These are phyloP conservation scores for Rhododendron vialii DNA, from an alignment of 148 eudicot species.

Conservation along the genomic window DNA sequence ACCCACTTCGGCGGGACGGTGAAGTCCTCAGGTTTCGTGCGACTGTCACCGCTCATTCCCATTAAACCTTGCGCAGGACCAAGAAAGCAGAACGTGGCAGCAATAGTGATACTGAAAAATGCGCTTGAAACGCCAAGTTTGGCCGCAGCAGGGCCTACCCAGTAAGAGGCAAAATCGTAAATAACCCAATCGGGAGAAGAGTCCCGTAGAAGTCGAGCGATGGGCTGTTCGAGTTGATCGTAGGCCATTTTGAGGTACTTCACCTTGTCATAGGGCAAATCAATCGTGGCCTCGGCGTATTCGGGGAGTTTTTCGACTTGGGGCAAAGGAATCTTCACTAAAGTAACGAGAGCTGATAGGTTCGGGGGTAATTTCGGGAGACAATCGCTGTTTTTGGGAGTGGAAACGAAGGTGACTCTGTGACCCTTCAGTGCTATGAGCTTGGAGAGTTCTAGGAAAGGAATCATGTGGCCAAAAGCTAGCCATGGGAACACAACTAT, in stretches of 20 bases:
- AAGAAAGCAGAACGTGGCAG: not conserved
- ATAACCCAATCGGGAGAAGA: not conserved
- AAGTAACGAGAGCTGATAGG: too few species aligned
- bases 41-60: not conserved
- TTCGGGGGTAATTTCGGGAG: not conserved
- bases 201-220: not conserved
- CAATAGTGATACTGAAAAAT: not conserved
- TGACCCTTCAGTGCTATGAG: constrained; percentile 26
- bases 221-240: not conserved
- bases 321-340: too few species aligned
- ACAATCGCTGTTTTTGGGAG: constrained; percentile 32
- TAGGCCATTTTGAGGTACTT: constrained; percentile 23
- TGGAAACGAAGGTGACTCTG: constrained; percentile 24
- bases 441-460: constrained; percentile 22
- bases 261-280: constrained; percentile 13
- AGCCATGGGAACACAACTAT: constrained; percentile 27
- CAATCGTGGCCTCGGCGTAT: constrained; percentile 27
- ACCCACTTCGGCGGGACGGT: constrained; percentile 12
- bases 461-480: constrained; percentile 28
- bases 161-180: not conserved
- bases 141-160: not conserved
- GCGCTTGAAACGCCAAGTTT: constrained; percentile 11
- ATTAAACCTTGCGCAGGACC: not conserved
- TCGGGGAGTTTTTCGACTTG: constrained; percentile 10
- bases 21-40: not conserved